Evolutionary conservation across 495 filamentous ascomycete species (phyloP), one percentile per base, ranked within the genome.

Genomic region (Aspergillus campestris): DNA sequence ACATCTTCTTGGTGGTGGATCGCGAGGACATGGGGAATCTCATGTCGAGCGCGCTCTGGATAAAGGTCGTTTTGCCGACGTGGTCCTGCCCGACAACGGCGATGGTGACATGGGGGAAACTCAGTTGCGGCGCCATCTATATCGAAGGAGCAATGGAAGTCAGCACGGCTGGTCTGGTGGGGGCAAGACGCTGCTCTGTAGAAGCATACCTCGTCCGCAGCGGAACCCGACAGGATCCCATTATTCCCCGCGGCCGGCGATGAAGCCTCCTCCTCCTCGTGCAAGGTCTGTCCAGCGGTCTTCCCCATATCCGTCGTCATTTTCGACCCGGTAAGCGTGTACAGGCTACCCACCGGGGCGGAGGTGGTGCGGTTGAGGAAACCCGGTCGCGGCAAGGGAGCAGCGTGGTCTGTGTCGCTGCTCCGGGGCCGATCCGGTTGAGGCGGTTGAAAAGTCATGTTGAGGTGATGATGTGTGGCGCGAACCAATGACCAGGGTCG

Each of bases 31-130:
- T 73, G 1, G 77, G 62, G 31, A 66, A 65, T 47, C 78, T 79
- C 49, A 91, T 70, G 34, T 87, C 83, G 53, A 92, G 67, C 8
- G 87, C 86, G 43, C 76, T 79, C 56, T 86, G 83, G 48, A 95
- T 84, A 53, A 97, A 95, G 15, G 86, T 85, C 39, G 87, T 88
- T 68, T 97, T 96, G 52, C 91, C 91, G 31, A 87, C 86, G 40
- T 82, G 81, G 52, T 78, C 72, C 52, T 79, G 77, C 42, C 92
- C 92, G 54, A 95, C 78, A 18, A 97, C 81, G 30, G 82, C 87
- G 58, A 97, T 86, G 56, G 87, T 90, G 57, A 95, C 79, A 57
- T 83, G 59, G 15, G 69, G 66, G 34, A 65, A 49, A 38, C 51
- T 57, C 40, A 55, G 42, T 32, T 58, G 64, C 46, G 44, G 40